Percentiles rank a stretch among this genome's conserved stretches.
phyloP scores from a whole-genome alignment of 805 yeast species.

The Zygoascus bituminiphila region DNA sequence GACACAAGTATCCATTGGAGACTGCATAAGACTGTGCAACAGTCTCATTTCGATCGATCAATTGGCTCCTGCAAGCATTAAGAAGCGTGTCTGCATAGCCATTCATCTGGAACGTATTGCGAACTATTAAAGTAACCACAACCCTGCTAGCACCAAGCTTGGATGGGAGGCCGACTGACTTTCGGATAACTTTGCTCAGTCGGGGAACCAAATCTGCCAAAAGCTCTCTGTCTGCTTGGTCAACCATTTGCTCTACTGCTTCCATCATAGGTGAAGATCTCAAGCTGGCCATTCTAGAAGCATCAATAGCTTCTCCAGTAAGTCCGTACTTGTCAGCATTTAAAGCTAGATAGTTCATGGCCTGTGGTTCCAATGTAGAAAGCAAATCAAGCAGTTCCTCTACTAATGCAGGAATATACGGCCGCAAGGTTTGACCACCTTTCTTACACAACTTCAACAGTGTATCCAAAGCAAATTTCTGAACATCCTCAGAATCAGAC shows the following conservation, averaged over 20 bases:
- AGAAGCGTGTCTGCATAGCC: conserved; percentile 58
- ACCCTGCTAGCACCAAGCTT: conserved; percentile 78
- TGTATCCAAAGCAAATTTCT: conserved; percentile 67
- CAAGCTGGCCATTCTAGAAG: conserved; percentile 62
- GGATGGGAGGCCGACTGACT: conserved; percentile 82
- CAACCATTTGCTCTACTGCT: conserved; percentile 65
- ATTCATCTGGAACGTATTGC: conserved; percentile 40
- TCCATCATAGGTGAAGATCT: conserved; percentile 85
- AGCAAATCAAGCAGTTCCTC: conserved; percentile 62
- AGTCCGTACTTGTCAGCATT: conserved; percentile 85
- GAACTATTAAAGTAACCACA: conserved; percentile 52
- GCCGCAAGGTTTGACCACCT: conserved; percentile 47
- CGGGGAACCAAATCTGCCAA: conserved; percentile 42
- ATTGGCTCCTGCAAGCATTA: conserved; percentile 46
- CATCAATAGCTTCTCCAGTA: conserved; percentile 63
- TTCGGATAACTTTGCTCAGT: conserved; percentile 49
- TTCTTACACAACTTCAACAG: conserved; percentile 62
- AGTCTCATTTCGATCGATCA: conserved; percentile 63
- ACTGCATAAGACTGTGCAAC: conserved; percentile 69
- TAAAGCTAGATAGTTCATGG: conserved; percentile 71
- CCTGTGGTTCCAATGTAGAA: conserved; percentile 88
- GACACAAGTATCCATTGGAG: conserved; percentile 70
- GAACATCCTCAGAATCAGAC: conserved; percentile 80
- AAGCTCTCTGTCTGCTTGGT: conserved; percentile 43
- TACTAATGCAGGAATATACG: conserved; percentile 60